Evolutionary conservation across 2,329 filamentous ascomycete species (phyloP), one percentile per base, ranked within the genome.

Genomic region (Helotiales sp.): DNA sequence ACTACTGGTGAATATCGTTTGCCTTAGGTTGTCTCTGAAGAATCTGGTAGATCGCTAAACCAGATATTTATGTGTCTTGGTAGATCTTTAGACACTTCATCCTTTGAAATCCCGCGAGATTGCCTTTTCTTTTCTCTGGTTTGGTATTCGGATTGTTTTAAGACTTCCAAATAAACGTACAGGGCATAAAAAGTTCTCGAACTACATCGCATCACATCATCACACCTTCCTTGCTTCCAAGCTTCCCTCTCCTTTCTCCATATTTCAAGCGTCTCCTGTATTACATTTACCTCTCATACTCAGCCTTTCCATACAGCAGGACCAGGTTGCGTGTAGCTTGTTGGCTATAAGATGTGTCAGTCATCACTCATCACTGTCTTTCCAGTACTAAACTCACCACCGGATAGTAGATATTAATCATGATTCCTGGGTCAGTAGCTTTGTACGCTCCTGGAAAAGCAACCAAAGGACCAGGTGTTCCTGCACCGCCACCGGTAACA

Each of bases 401-500:
- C 22, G 71, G 72, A 36, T 71, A 72, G 53, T 75, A 74, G 36
- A 71, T 69, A 57, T 71, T 67, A 58, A 71, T 62, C 42, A 65
- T 54, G 51, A 73, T 66, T 12, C 73, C 72, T 1, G 74, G 71
- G 55, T 76, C 71, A 3, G 64, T 71, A 0, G 64, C 62, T 38
- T 66, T 65, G 62, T 74, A 75, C 0, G 72, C 73, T 19, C 71
- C 69, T 0, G 74, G 73, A 60, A 76, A 73, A 30, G 65, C 66
- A 51, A 70, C 69, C 1, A 67, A 63, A 1, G 73, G 73, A 2
- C 67, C 65, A 1, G 75, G 75, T 9, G 61, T 69, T 19, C 73
- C 70, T 54, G 56, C 71, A 13, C 75, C 76, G 8, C 75, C 74
- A n/a, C 72, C 74, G 0, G 75, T 75, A n/a, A 78, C 70, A 47